Evolutionary conservation across 257 asterid species (phyloP).

Genomic region (Solanum virginianum): DNA sequence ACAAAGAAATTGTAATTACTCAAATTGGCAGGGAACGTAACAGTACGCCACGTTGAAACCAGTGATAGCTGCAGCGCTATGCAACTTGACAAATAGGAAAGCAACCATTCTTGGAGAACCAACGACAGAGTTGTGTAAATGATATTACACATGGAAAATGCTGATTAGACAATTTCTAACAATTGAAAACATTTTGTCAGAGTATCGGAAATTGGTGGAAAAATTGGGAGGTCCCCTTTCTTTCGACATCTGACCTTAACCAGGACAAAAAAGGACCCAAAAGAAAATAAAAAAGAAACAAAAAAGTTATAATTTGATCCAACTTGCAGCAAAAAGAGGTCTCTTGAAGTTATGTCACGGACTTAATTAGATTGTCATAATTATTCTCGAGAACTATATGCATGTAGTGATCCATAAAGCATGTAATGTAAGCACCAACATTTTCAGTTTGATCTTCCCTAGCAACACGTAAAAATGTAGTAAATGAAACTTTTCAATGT

Average conservation of each 20-base stretch:
- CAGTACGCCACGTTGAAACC: not conserved
- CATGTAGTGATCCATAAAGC: not conserved
- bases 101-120: not conserved
- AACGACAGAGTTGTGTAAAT: not conserved
- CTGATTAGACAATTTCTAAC: not conserved
- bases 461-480: not conserved
- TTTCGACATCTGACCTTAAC: not conserved
- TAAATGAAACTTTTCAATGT: not conserved
- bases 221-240: not conserved
- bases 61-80: not conserved
- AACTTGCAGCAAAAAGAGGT: not conserved
- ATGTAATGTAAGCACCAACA: too few species aligned
- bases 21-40: not conserved
- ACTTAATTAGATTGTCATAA: not conserved
- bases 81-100: slow-evolving; percentile 1
- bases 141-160: not conserved
- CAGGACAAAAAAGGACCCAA: not conserved
- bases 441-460: not conserved
- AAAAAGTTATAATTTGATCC: not conserved
- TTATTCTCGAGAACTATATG: not conserved
- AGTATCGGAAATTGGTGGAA: not conserved
- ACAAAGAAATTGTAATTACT: not conserved
- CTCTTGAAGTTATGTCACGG: not conserved
- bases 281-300: too few species aligned
- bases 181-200: not conserved